Evolutionary conservation across 805 yeast genomes (phyloP), one percentile per base, ranked within the genome.

Genomic region (Yarrowia porcina): DNA sequence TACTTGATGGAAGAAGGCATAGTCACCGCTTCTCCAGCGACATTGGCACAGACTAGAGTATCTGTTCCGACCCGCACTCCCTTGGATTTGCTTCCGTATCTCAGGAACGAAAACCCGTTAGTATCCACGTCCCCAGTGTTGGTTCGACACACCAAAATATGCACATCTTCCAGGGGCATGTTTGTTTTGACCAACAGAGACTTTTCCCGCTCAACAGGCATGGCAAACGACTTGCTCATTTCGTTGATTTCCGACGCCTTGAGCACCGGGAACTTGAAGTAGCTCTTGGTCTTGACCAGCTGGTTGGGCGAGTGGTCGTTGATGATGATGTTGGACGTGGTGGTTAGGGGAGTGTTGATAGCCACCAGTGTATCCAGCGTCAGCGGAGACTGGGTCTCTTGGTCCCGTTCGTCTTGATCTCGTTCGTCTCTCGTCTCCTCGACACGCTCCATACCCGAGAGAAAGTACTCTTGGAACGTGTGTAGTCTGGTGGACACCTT

Each of bases 401-500:
- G 39, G n/a, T n/a, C n/a, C n/a, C n/a, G n/a, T n/a, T n/a, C n/a
- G n/a, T n/a, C n/a, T n/a, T n/a, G n/a, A n/a, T n/a, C n/a, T n/a
- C n/a, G n/a, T n/a, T n/a, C n/a, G 15, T 17, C 17, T 7, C 18
- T 56, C 28, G n/a, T 13, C 3, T 18, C 9, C 28, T 57, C 35
- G 11, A 65, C 36, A 0, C 18, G 25, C 45, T 72, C 76, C 9
- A 71, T 62, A 3, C 75, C 74, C 9, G 72, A 69, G 18, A 81
- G 69, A 13, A 81, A 73, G 33, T 69, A 60, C 38, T 70, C 70
- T 57, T 82, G 77, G 67, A 90, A 82, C 0, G 82, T 72, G 1
- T 71, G 62, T 72, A 0, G 70, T 67, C 35, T 89, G 72, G 0
- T 83, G 70, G 42, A 75, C 75, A 0, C 91, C 85, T 27, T 68